These are phyloP conservation scores for Plasmodium gonderi DNA, from an alignment of 169 alveolate species.

Conservation along the genomic window DNA sequence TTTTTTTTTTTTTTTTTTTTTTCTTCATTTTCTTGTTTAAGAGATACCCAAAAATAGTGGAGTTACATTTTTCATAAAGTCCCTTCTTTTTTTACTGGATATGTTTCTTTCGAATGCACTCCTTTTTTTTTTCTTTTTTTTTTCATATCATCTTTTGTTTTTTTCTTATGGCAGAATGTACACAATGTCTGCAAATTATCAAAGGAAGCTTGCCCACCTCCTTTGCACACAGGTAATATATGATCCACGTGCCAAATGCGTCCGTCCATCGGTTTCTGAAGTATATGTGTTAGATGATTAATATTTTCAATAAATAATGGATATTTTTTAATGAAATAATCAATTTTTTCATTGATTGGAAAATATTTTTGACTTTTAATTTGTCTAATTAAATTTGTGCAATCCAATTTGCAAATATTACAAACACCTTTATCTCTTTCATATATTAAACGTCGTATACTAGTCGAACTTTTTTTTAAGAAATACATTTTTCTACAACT, in stretches of 20 bases:
- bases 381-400: slow-evolving; percentile 35
- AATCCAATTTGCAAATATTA: slow-evolving; percentile 39
- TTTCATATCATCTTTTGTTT: slow-evolving; percentile 41
- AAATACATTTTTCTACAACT: slow-evolving; percentile 28
- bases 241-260: slow-evolving; percentile 62
- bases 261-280: slow-evolving; percentile 36
- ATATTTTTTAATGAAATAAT: slow-evolving; percentile 37
- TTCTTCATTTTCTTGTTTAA: too few relatives aligned
- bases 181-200: slow-evolving; percentile 53
- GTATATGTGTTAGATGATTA: slow-evolving; percentile 25
- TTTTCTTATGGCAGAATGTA: slow-evolving; percentile 65
- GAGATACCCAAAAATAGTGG: too few relatives aligned
- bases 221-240: slow-evolving; percentile 39
- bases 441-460: slow-evolving; percentile 51
- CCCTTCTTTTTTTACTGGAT: background rate
- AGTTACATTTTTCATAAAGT: too few relatives aligned
- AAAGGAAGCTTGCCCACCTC: slow-evolving; percentile 63
- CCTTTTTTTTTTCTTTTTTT: background rate
- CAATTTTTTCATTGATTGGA: slow-evolving; percentile 33
- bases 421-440: slow-evolving; percentile 69
- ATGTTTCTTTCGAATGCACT: background rate
- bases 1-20: background rate
- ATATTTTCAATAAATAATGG: slow-evolving; percentile 58
- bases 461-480: slow-evolving; percentile 47
- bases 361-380: slow-evolving; percentile 30